Conservation (phyloP, 371 early-diverging fungal genomes). For the Smittium culicis region DNA sequence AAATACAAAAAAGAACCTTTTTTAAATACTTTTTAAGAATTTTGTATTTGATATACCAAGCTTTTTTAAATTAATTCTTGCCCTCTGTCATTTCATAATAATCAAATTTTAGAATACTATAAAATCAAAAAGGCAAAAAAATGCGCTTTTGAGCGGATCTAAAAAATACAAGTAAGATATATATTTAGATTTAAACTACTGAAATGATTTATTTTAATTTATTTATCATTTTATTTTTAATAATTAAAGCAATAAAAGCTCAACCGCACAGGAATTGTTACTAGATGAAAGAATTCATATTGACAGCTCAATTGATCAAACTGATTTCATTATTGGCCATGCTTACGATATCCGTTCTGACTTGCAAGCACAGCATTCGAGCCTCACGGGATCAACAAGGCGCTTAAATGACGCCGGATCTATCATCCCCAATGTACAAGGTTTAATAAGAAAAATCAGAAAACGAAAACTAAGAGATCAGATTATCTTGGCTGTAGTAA, state of each 20-base stretch:
- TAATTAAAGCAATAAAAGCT: background rate
- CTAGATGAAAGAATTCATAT: conserved; percentile 11
- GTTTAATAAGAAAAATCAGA: conserved; percentile 3
- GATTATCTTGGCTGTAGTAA: conserved; percentile 3
- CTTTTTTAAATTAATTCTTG: background rate
- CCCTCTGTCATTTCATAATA: no score
- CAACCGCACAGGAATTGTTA: conserved; percentile 5
- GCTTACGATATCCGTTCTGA: conserved; percentile 6
- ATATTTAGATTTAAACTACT: no score
- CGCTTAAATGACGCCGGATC: background rate
- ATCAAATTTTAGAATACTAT: background rate
- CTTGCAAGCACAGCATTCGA: background rate
- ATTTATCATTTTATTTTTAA: background rate
- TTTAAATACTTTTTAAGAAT: background rate
- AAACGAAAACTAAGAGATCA: conserved; percentile 7
- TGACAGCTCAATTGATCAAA: background rate
- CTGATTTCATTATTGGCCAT: conserved; percentile 10
- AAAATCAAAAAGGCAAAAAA: background rate
- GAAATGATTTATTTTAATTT: no score
- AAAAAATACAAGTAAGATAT: background rate
- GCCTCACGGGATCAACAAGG: background rate
- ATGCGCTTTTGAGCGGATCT: background rate
- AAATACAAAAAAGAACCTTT: background rate
- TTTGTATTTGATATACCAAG: background rate
- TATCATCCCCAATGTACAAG: conserved; percentile 1